Evolutionary conservation across 2,329 filamentous ascomycete genomes (phyloP).

Genomic region (Purpureocillium takamizusanense): DNA sequence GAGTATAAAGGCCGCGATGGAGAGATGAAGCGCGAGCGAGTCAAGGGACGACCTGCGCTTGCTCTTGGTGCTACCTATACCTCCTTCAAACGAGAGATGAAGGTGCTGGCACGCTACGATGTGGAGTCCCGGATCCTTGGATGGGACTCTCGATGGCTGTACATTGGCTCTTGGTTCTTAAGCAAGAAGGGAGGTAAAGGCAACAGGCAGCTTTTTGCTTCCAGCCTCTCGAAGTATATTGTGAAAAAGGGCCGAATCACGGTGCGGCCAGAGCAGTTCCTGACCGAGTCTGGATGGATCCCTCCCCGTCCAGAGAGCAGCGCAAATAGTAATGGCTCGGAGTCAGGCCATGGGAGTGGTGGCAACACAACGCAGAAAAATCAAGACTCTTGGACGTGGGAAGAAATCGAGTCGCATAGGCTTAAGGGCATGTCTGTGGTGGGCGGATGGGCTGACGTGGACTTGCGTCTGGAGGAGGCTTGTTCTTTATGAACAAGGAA

Average conservation of each 20-base stretch:
- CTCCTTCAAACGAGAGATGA: conserved; percentile 3
- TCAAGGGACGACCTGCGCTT: conserved; percentile 2
- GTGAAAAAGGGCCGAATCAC: conserved; percentile 1
- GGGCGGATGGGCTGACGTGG: conserved; percentile 1
- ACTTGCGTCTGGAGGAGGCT: conserved; percentile 1
- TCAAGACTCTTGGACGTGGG: neutral
- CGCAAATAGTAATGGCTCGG: too few species aligned
- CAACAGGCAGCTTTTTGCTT: neutral
- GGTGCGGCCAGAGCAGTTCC: neutral
- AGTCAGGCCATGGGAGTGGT: too few species aligned
- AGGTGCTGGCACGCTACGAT: neutral
- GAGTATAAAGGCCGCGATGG: conserved; percentile 5
- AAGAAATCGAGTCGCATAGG: conserved; percentile 1
- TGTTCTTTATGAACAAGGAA: neutral
- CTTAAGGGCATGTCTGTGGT: conserved; percentile 2
- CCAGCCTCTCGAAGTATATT: conserved; percentile 1
- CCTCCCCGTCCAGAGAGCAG: neutral
- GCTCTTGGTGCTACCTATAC: conserved; percentile 4
- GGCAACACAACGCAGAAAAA: too few species aligned
- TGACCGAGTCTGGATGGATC: neutral
- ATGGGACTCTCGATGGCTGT: conserved; percentile 6
- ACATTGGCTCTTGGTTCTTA: conserved; percentile 5
- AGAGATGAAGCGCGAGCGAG: neutral
- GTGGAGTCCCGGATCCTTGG: conserved; percentile 3
- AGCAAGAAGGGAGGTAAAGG: neutral